Base-by-base conservation (phyloP, 257 asterid genomes). In the Salvia splendens region DNA sequence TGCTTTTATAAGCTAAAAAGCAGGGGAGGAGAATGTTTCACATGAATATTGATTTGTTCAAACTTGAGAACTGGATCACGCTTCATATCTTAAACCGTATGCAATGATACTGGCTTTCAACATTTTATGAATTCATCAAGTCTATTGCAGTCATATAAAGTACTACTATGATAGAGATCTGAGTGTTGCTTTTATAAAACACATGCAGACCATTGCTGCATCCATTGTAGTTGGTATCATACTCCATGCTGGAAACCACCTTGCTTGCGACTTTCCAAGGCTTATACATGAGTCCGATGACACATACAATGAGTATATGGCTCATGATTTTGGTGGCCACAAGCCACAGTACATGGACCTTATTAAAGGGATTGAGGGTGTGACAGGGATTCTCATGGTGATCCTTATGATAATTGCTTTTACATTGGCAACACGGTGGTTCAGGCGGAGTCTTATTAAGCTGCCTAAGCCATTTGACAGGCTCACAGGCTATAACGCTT, bases 211-310 rank as follows among this genome's bases (percentile, higher is more conserved):
- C 5, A 81, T 93, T 15, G 96, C 99, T 5, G 97, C 92, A 14
- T 97, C 92, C 67, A 86, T 93, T 73, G 88, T 90, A 14, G 61
- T 85, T 17, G 99, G 97, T 32, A 50, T 93, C 68, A 86, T 93
- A 74, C 96, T 93, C 72, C 99, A 93, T 71, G 99, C 90, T 11
- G 99, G 99, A 20, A 90, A 90, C 82, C 99, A 93, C 51, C 95
- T 93, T 49, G 89, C 96, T 2, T 93, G 99, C 41, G 99, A 93
- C 78, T 93, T 93, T 68, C 99, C 99, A 15, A 84, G 92, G 86
- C 91, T 93, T 47, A 76, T 81, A 67, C 17, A 79, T 17, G 84
- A 72, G 71, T 33, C 95, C 1, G 69, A 74, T 15, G 24, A 48
- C 32, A 42, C 3, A 1, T 93, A 93, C 77, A 49, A 38, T 11